Evolutionary conservation across 2,329 filamentous ascomycete species (phyloP).

Genomic region (Cladosporium phlei): DNA sequence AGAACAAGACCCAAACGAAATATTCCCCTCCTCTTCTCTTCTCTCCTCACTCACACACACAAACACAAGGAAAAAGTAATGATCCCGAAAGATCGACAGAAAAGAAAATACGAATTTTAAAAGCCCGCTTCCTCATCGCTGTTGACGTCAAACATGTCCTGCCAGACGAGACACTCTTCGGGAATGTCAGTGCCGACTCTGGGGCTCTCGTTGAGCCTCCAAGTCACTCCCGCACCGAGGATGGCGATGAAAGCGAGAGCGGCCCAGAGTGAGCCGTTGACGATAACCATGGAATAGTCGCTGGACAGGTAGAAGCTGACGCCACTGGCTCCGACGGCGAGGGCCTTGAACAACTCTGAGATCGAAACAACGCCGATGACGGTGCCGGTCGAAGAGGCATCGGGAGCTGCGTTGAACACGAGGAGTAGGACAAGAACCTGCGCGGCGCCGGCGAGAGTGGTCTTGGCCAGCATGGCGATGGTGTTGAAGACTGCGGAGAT

Average conservation of each 20-base stretch:
- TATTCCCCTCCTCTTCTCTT: too few relatives aligned
- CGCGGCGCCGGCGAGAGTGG: conserved; percentile 38
- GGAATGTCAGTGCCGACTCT: conserved; percentile 43
- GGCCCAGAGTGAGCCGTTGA: conserved; percentile 44
- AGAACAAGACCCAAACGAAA: too few relatives aligned
- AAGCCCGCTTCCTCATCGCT: conserved; percentile 23
- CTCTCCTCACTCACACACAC: too few relatives aligned
- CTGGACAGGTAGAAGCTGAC: conserved; percentile 43
- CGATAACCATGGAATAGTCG: conserved; percentile 39
- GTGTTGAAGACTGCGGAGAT: conserved; percentile 36
- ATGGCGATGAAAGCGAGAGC: conserved; percentile 38
- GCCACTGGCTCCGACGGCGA: conserved; percentile 43
- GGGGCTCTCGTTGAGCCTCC: conserved; percentile 42
- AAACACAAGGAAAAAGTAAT: not conserved
- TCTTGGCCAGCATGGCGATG: conserved; percentile 40
- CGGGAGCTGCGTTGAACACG: conserved; percentile 45
- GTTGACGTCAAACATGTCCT: conserved; percentile 45
- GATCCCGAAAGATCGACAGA: not conserved
- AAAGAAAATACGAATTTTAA: conserved; percentile 12
- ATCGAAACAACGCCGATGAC: conserved; percentile 47
- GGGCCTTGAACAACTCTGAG: conserved; percentile 43
- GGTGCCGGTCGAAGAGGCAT: conserved; percentile 44
- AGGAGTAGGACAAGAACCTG: conserved; percentile 42
- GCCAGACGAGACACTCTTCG: conserved; percentile 40
- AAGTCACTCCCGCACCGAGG: conserved; percentile 40